Evolutionary conservation across 1,139 yeast species (phyloP), one percentile per base, ranked within the genome.

Genomic region (Geotrichum phurueaensis): DNA sequence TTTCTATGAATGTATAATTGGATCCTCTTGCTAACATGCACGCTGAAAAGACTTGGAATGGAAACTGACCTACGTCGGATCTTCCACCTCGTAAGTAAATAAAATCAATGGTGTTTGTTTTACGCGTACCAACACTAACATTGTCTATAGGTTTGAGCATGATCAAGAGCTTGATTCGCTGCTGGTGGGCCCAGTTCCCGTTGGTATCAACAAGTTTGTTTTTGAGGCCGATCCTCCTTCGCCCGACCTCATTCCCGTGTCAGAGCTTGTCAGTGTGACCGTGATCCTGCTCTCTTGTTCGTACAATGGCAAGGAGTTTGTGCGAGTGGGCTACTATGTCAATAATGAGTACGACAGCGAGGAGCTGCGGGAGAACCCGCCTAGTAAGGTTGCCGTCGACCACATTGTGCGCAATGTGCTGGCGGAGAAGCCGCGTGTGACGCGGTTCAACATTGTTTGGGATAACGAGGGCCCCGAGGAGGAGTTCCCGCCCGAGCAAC

Each of bases 361-460:
- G 71, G 99, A 94, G 69, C 77, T 94, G 69, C 81, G 97, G 64
- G 96, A 90, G 69, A 90, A 89, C 67, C 98, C 99, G 1, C 99
- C 99, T 1, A 83, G 86, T 10, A 89, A 90, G 71, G 97, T 94
- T 0, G 97, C 89, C 70, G 92, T 94, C 18, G 97, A 92, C 61
- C 96, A 88, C 70, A 97, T 94, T 49, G 96, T 89, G 52, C 82
- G 99, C 70, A 95, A 92, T 73, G 89, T 94, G 56, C 78, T 95
- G 63, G 98, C 98, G 1, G 99, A 95, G 71, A 95, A 94, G 77
- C 99, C 99, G 47, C 80, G 99, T 67, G 99, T 95, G 50, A 94
- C 99, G 10, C 79, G 97, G 68, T 95, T 92, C 75, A 94, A 94
- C 73, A 94, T 94, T 63, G 96, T 91, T 5, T 94, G 99, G 99